Conservation (phyloP, 2,329 filamentous ascomycete genomes). For the Fusarium sp. region DNA sequence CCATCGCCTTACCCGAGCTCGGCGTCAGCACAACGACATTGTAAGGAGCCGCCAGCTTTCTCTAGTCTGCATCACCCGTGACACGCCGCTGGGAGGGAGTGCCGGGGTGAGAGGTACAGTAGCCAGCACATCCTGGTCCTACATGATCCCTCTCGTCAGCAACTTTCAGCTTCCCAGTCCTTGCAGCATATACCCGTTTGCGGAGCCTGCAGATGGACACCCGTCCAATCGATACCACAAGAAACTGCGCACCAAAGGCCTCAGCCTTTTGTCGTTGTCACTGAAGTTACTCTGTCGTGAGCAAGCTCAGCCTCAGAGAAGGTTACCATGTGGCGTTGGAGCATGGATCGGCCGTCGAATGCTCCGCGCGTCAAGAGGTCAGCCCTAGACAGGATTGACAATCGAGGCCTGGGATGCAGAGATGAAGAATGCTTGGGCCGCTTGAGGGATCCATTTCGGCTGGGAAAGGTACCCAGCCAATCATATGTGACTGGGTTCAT, state of each 20-base stretch:
- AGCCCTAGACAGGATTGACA: neutral
- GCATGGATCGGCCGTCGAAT: conserved; percentile 5
- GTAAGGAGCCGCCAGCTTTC: neutral
- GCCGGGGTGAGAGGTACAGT: neutral
- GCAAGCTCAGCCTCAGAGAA: neutral
- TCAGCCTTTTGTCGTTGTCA: neutral
- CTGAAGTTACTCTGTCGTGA: neutral
- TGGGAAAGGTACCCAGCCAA: neutral
- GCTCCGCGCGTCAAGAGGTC: neutral
- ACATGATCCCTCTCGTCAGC: neutral
- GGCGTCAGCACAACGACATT: conserved; percentile 15
- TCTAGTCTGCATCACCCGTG: neutral
- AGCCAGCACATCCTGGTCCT: neutral
- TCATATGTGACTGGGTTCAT: neutral
- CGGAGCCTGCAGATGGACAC: neutral
- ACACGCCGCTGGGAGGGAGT: neutral
- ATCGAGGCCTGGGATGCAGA: neutral
- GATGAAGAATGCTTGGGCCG: neutral
- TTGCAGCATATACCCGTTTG: neutral
- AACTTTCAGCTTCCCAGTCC: neutral
- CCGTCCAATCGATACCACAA: neutral
- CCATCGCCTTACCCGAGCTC: conserved; percentile 6
- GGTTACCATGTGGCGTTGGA: neutral
- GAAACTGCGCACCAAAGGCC: neutral
- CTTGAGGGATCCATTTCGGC: neutral